Evolutionary conservation across 108 stramenopile genomes (phyloP).

Genomic region (Nitzschia sp.): DNA sequence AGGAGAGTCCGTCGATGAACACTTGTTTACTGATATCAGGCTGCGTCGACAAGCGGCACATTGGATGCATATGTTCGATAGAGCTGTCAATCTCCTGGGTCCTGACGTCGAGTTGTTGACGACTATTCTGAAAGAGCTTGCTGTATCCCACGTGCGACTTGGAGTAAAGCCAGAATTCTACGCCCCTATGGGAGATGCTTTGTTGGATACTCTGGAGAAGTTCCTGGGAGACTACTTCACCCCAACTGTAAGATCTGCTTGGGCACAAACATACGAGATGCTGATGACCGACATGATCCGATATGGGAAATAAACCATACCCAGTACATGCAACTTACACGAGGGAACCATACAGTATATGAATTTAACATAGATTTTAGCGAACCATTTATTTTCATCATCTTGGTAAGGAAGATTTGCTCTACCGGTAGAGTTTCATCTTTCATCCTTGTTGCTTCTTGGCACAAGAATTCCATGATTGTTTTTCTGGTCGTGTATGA

Average conservation of each 20-base stretch:
- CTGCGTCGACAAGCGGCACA: conserved; percentile 12
- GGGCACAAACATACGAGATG: conserved; percentile 34
- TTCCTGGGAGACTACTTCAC: conserved; percentile 37
- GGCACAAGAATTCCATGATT: no score
- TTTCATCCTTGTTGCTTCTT: no score
- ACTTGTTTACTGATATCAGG: not conserved
- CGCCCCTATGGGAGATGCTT: conserved; percentile 34
- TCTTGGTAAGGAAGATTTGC: no score
- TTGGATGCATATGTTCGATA: conserved; percentile 29
- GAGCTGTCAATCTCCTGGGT: conserved; percentile 34
- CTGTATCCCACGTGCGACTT: conserved; percentile 17
- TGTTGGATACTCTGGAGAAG: conserved; percentile 27
- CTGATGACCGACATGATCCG: conserved; percentile 33
- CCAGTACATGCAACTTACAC: no score
- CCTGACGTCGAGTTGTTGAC: conserved; percentile 38
- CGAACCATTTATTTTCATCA: no score
- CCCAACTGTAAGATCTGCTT: conserved; percentile 22
- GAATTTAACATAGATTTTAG: no score
- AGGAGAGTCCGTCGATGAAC: not conserved
- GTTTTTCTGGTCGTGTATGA: no score
- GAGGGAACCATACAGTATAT: no score
- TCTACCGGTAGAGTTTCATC: no score
- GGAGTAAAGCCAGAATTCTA: conserved; percentile 38
- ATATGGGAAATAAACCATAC: not conserved
- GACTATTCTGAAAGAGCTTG: conserved; percentile 31